A percentile compares a stretch with the other conserved stretches of the same genome.
These are phyloP conservation scores for Didymella arachidicola DNA, from an alignment of 2,329 filamentous ascomycete genomes.

Conservation along the genomic window DNA sequence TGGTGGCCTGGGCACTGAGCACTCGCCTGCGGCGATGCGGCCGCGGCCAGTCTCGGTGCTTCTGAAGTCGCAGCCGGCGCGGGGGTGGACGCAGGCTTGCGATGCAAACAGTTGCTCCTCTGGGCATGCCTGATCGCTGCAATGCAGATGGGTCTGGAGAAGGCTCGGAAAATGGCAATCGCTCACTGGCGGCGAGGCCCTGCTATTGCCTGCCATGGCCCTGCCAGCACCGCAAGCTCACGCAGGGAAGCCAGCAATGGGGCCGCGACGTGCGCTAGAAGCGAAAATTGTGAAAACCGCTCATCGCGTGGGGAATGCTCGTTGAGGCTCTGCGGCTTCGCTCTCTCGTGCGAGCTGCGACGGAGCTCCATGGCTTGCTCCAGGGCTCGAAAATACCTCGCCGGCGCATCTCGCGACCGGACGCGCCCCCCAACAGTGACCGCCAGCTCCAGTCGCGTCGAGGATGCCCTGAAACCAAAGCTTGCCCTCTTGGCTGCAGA, in stretches of 20 bases:
- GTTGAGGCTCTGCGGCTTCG: conserved; percentile 24
- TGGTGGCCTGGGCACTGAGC: conserved; percentile 4
- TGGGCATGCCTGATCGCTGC: conserved; percentile 20
- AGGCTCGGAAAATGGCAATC: conserved; percentile 14
- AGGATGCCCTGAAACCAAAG: conserved; percentile 25
- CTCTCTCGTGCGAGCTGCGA: conserved; percentile 22
- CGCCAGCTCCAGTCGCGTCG: conserved; percentile 18
- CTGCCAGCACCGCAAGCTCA: conserved; percentile 4
- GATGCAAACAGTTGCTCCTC: conserved; percentile 24
- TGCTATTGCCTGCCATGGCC: not conserved
- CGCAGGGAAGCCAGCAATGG: conserved; percentile 18
- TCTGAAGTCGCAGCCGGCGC: conserved; percentile 19
- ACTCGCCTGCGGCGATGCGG: conserved; percentile 2
- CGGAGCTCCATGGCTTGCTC: conserved; percentile 4
- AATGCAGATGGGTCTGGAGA: conserved; percentile 19
- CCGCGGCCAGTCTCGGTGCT: conserved; percentile 23
- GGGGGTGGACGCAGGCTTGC: conserved; percentile 24
- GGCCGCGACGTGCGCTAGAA: conserved; percentile 17
- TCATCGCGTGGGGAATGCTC: conserved; percentile 24
- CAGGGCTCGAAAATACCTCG: conserved; percentile 23
- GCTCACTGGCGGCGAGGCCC: conserved; percentile 4
- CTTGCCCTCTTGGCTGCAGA: conserved; percentile 26
- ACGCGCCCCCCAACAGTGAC: conserved; percentile 16
- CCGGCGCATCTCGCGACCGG: conserved; percentile 13
- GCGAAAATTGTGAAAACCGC: conserved; percentile 21